A percentile compares a stretch with the other conserved stretches of the same genome.
phyloP scores from a whole-genome alignment of 2,329 filamentous ascomycete species.

The Verruconis gallopava region DNA sequence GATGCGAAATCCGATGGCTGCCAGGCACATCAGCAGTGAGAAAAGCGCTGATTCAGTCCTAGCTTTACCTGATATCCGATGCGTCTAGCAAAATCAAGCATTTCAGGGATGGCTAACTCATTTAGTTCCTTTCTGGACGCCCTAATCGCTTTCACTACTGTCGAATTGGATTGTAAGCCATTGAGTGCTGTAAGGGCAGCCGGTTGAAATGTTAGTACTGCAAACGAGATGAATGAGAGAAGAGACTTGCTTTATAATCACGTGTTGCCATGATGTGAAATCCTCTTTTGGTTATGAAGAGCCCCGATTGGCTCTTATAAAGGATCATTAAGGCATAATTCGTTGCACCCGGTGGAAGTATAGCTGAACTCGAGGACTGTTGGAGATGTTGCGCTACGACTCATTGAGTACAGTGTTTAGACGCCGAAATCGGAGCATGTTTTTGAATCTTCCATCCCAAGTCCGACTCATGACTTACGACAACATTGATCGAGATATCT shows the following conservation, averaged over 20 bases:
- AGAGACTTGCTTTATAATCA: slow-evolving; percentile 13
- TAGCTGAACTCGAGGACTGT: too few species aligned
- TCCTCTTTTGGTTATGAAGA: not conserved
- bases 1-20: slow-evolving; percentile 49
- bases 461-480: too few species aligned
- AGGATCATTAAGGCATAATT: slow-evolving; percentile 8
- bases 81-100: slow-evolving; percentile 61
- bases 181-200: slow-evolving; percentile 64
- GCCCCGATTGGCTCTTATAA: not conserved
- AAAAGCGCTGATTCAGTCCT: too few species aligned
- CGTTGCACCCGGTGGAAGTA: too few species aligned
- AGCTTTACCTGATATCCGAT: slow-evolving; percentile 66
- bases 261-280: slow-evolving; percentile 11
- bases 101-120: slow-evolving; percentile 64
- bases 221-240: too few species aligned
- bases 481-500: too few species aligned
- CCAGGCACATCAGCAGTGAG: not conserved
- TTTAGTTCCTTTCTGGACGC: slow-evolving; percentile 65
- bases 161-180: slow-evolving; percentile 66
- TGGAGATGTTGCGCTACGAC: too few species aligned
- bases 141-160: slow-evolving; percentile 61
- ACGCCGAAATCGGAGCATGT: too few species aligned
- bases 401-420: too few species aligned
- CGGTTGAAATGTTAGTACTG: too few species aligned
- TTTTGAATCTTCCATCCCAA: too few species aligned